Base-by-base conservation (phyloP, 129 eudicot species). In the Artemisia tridentata region DNA sequence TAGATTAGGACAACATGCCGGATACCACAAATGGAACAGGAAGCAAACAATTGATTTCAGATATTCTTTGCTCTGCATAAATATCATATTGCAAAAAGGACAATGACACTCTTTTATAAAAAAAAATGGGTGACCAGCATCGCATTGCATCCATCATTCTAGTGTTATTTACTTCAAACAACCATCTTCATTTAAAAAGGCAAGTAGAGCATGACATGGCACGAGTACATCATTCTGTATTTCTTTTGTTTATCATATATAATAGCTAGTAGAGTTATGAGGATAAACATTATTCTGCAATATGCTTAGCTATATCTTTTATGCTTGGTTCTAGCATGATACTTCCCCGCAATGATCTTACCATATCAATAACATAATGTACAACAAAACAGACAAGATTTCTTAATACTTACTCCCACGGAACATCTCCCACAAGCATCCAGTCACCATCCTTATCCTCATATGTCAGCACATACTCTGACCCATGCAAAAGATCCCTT, bases 341-440 rank as follows among this genome's bases (percentile, higher is more conserved):
- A 29, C 52, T 69, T 31, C 29, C 53, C 41, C 34, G 7, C 20
- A 54, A 18, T 31, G 34, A 38, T 17, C 46, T 56, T 6, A 41
- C 16, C 9, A 19, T 14, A 19, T 20, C 43, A 56, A 71, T 34
- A 3, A 55, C 55, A 46, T 9, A 10, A 59, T 72, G 65, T 19
- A 21, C n/a, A 45, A 5, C 55, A 62, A 73, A 62, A 63, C 5
- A 62, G 3, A 49, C 8, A 61, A 13, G 12, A 47, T 45, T 63
- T 50, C 4, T 23, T n/a, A 9, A 46, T 61, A 65, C 89, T 88
- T 72, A 88, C 96, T 79, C 89, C 96, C 96, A 88, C 8, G 96
- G 96, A 54, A 88, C 96, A 83, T 88, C 96, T 29, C 96, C 96
- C 29, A 88, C 91, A 60, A 88, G 96, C 96, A 88, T 88, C 96